Conservation (phyloP, 306 rosid species). For the Castanopsis chinensis region DNA sequence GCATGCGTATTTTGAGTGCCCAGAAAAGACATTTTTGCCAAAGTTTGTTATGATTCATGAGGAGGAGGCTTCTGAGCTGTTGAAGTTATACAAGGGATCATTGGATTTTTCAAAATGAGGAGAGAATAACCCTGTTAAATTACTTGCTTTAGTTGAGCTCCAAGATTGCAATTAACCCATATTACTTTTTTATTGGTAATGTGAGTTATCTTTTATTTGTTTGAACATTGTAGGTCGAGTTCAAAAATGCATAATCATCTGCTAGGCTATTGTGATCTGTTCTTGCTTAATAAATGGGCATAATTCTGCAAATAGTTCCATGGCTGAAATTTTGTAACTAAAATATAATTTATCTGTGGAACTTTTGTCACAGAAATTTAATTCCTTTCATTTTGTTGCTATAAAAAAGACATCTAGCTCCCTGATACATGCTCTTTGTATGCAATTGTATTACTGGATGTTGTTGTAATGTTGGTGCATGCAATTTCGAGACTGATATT, state of each 20-base stretch:
- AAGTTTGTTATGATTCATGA: constrained; percentile 25
- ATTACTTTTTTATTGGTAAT: not conserved
- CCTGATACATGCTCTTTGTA: not conserved
- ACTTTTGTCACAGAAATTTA: not conserved
- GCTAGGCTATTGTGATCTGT: not conserved
- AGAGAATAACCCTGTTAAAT: not conserved
- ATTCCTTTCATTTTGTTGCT: not conserved
- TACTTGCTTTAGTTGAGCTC: not conserved
- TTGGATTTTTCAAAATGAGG: not conserved
- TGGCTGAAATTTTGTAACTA: not conserved
- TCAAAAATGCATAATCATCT: too few relatives aligned
- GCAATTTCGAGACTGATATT: too few relatives aligned
- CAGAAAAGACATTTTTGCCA: constrained; percentile 13
- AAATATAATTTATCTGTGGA: not conserved
- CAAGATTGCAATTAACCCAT: not conserved
- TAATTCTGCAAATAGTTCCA: not conserved
- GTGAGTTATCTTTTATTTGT: too few relatives aligned
- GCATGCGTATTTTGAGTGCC: not conserved
- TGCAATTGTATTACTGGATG: not conserved
- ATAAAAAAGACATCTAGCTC: not conserved
- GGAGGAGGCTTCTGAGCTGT: constrained; percentile 26
- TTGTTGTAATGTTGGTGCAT: not conserved
- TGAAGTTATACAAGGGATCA: constrained; percentile 17
- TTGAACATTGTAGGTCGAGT: too few relatives aligned
- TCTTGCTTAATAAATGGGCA: not conserved